These are phyloP conservation scores for Aspergillus uvarum DNA, from an alignment of 2,329 filamentous ascomycete species.

Conservation along the genomic window DNA sequence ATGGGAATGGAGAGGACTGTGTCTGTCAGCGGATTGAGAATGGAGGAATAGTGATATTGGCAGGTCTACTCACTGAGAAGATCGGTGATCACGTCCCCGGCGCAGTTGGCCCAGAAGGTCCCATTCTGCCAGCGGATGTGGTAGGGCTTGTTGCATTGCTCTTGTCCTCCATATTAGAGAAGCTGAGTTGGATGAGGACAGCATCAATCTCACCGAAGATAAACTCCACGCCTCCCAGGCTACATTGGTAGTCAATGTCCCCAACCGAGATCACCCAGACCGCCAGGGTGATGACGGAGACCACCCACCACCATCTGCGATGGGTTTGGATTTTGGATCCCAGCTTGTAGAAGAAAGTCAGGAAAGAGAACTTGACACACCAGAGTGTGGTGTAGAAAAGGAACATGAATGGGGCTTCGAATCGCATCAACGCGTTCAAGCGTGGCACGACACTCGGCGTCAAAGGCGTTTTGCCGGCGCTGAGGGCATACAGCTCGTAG, in stretches of 20 bases:
- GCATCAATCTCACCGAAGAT: not conserved
- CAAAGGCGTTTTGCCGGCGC: not conserved
- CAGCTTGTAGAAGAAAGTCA: not conserved
- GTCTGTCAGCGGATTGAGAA: not conserved
- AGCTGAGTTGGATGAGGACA: fast-evolving
- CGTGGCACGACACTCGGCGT: not conserved
- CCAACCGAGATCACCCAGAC: not conserved
- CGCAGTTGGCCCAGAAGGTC: not conserved
- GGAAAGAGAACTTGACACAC: slow-evolving; percentile 1
- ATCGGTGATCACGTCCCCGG: not conserved
- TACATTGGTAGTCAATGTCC: not conserved
- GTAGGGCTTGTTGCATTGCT: not conserved
- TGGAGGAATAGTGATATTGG: too few relatives aligned
- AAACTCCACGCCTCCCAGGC: not conserved
- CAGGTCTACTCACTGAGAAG: not conserved
- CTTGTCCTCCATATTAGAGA: not conserved
- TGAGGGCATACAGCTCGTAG: not conserved
- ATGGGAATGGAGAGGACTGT: not conserved
- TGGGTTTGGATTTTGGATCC: not conserved
- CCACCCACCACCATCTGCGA: not conserved
- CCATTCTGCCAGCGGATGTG: not conserved
- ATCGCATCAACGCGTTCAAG: not conserved
- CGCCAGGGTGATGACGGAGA: not conserved
- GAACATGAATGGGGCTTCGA: not conserved
- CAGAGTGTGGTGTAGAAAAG: not conserved